These are phyloP conservation scores for Albifimbria verrucaria DNA, from an alignment of 2,329 filamentous ascomycete genomes.

Conservation along the genomic window DNA sequence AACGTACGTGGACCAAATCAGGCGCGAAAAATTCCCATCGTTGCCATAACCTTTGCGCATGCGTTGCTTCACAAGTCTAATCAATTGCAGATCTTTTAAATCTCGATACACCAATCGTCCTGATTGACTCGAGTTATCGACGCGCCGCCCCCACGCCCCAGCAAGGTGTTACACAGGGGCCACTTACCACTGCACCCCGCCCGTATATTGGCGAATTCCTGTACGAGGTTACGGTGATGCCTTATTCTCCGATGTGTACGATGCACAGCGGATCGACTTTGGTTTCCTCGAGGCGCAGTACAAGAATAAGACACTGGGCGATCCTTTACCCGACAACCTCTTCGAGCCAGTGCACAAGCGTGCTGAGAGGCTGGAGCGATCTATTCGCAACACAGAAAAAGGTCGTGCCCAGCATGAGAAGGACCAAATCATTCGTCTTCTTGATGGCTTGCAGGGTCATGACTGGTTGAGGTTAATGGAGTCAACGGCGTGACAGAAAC, in stretches of 20 bases:
- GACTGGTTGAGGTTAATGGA: slow-evolving; percentile 92
- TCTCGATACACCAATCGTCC: slow-evolving; percentile 67
- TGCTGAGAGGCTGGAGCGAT: slow-evolving; percentile 58
- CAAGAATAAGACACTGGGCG: slow-evolving; percentile 40
- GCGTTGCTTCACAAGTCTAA: neutral
- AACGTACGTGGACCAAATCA: slow-evolving; percentile 54
- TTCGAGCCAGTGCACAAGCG: slow-evolving; percentile 55
- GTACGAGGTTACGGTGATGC: slow-evolving; percentile 54
- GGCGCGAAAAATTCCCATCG: slow-evolving; percentile 15
- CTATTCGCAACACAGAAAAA: slow-evolving; percentile 62
- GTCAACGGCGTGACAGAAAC: slow-evolving; percentile 81
- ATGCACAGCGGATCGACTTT: slow-evolving; percentile 56
- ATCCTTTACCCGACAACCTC: slow-evolving; percentile 54
- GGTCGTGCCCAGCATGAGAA: slow-evolving; percentile 64
- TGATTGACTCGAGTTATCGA: slow-evolving; percentile 54
- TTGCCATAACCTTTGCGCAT: neutral
- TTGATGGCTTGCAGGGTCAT: slow-evolving; percentile 82
- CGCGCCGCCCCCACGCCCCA: slow-evolving; percentile 19
- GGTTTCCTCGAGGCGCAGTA: slow-evolving; percentile 47
- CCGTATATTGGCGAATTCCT: slow-evolving; percentile 23
- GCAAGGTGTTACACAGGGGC: slow-evolving; percentile 22
- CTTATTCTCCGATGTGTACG: slow-evolving; percentile 53
- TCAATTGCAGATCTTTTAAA: slow-evolving; percentile 63
- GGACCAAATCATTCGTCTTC: slow-evolving; percentile 60
- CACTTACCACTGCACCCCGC: slow-evolving; percentile 13